A percentile compares a stretch with the other conserved stretches of the same genome.
Evolutionary conservation across 1,284 basidiomycete genomes (phyloP).

Genomic region (Abortiporus biennis): DNA sequence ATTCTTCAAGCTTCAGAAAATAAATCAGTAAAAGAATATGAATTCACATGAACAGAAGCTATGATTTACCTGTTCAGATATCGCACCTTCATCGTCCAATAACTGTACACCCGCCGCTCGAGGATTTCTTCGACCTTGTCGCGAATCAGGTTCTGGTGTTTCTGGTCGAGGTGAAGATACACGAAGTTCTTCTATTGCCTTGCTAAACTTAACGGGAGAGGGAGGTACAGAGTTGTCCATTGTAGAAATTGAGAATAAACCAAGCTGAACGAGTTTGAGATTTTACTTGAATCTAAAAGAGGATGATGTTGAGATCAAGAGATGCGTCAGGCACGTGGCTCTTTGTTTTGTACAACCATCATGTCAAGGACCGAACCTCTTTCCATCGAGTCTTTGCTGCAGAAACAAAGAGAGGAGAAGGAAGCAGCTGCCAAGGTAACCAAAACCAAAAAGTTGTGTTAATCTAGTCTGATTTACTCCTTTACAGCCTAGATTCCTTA

Average conservation of each 20-base stretch:
- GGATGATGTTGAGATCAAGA: neutral
- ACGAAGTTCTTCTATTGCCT: slow-evolving; percentile 26
- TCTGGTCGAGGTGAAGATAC: slow-evolving; percentile 47
- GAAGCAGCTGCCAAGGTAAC: slow-evolving; percentile 83
- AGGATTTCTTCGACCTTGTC: slow-evolving; percentile 50
- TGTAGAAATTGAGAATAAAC: neutral
- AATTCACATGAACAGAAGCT: neutral
- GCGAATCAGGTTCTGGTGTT: slow-evolving; percentile 54
- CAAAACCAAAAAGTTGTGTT: slow-evolving; percentile 8
- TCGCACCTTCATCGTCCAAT: slow-evolving; percentile 58
- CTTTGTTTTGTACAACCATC: slow-evolving; percentile 14
- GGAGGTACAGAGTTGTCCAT: slow-evolving; percentile 1
- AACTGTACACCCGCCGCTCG: slow-evolving; percentile 36
- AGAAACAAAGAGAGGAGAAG: slow-evolving; percentile 82
- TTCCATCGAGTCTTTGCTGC: slow-evolving; percentile 80
- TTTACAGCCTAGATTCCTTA: slow-evolving; percentile 79
- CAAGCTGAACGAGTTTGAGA: neutral
- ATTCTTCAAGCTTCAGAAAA: slow-evolving; percentile 47
- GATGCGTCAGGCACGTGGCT: neutral
- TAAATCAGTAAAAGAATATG: neutral
- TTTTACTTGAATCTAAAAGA: neutral
- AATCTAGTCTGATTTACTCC: slow-evolving; percentile 4
- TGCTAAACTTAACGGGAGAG: slow-evolving; percentile 17
- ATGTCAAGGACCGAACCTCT: slow-evolving; percentile 54
- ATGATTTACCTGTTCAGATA: slow-evolving; percentile 49